Percentiles rank a stretch among this genome's conserved stretches.
Conservation (phyloP, 1,284 basidiomycete species). For the Coniferiporia weirii region DNA sequence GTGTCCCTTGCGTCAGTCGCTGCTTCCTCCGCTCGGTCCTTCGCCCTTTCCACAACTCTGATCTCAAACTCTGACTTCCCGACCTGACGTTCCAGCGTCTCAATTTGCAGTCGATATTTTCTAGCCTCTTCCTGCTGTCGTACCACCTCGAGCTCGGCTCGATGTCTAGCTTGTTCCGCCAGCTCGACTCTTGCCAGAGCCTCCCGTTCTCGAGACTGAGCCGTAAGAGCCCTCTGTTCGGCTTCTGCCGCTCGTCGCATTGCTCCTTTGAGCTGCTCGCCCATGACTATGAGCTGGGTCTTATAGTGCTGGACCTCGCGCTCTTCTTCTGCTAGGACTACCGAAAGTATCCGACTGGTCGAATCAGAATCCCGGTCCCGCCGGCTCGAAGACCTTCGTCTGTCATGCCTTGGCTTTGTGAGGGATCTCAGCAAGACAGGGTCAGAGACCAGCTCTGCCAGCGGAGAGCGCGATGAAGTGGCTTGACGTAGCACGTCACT, state of each 20-base stretch:
- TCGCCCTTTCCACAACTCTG: conserved; percentile 37
- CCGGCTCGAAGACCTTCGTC: conserved; percentile 3
- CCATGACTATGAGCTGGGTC: conserved; percentile 45
- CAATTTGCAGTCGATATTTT: conserved; percentile 43
- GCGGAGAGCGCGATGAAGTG: conserved; percentile 15
- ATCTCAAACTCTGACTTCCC: conserved; percentile 40
- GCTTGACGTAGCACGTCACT: conserved; percentile 13
- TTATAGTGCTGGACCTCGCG: conserved; percentile 54
- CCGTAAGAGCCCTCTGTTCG: conserved; percentile 44
- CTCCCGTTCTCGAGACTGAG: conserved; percentile 46
- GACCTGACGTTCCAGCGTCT: conserved; percentile 45
- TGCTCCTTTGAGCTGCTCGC: conserved; percentile 53
- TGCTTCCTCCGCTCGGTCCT: conserved; percentile 42
- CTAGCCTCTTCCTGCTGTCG: conserved; percentile 46
- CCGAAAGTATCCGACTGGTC: conserved; percentile 29
- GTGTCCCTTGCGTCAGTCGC: conserved; percentile 43
- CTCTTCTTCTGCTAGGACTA: conserved; percentile 59
- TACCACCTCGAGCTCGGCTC: conserved; percentile 40
- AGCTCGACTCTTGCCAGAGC: conserved; percentile 32
- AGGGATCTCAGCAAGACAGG: conserved; percentile 13
- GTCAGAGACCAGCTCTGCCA: conserved; percentile 17
- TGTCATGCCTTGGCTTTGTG: conserved; percentile 1
- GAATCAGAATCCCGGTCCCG: conserved; percentile 10
- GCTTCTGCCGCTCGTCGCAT: conserved; percentile 48
- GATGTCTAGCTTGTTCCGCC: conserved; percentile 44